These are phyloP conservation scores for Erucastrum elatum DNA, from an alignment of 345 rosid species.

Conservation along the genomic window DNA sequence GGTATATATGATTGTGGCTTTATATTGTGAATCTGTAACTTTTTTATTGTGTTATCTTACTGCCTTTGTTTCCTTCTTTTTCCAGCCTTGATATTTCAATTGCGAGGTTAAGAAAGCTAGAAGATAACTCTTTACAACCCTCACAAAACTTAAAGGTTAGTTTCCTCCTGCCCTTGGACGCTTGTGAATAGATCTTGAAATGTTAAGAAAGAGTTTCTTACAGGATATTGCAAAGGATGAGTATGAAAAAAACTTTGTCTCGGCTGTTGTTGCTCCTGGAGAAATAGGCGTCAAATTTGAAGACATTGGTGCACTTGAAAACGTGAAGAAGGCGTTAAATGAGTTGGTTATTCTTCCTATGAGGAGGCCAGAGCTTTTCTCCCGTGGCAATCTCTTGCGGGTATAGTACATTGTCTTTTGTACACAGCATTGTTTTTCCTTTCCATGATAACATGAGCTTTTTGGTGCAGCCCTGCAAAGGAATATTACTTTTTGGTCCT, in stretches of 20 bases:
- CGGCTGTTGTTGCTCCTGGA: slow-evolving; percentile 87
- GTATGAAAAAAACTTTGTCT: slow-evolving; percentile 79
- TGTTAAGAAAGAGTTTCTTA: slow-evolving; percentile 31
- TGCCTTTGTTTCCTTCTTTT: slow-evolving; percentile 22
- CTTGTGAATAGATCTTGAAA: slow-evolving; percentile 14
- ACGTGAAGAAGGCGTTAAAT: slow-evolving; percentile 84
- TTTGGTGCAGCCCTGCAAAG: slow-evolving; percentile 91
- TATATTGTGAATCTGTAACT: slow-evolving; percentile 8
- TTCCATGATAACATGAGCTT: slow-evolving; percentile 17
- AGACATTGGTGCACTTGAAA: slow-evolving; percentile 94
- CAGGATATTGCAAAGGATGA: slow-evolving; percentile 89
- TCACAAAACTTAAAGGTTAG: slow-evolving; percentile 73
- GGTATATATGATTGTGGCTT: slow-evolving; percentile 44
- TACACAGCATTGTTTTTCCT: not conserved
- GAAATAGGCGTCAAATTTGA: slow-evolving; percentile 92
- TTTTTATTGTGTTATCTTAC: slow-evolving; percentile 24
- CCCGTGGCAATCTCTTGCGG: slow-evolving; percentile 88
- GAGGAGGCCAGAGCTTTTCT: slow-evolving; percentile 91
- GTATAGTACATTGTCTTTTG: slow-evolving; percentile 39
- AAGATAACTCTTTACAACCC: slow-evolving; percentile 57
- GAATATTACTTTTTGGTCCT: slow-evolving; percentile 96
- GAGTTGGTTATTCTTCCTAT: slow-evolving; percentile 99
- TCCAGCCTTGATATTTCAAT: slow-evolving; percentile 84
- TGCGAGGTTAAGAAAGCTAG: slow-evolving; percentile 74
- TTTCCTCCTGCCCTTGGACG: slow-evolving; percentile 12